phyloP scores from a whole-genome alignment of 495 filamentous ascomycete genomes.

The Barbatosphaeria neglecta region DNA sequence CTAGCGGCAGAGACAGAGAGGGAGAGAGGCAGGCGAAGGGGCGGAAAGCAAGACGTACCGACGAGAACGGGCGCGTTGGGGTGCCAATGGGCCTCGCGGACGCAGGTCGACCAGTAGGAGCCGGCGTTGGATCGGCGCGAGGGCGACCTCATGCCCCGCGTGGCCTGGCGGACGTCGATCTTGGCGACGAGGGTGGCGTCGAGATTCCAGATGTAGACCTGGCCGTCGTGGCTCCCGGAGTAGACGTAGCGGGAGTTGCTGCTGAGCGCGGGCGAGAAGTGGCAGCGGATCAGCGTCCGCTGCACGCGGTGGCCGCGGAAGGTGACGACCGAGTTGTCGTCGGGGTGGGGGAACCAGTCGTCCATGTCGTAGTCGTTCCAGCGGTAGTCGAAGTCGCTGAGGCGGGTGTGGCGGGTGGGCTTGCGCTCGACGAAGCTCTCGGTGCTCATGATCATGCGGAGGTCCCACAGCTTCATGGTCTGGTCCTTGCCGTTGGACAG shows the following conservation, averaged over 20 bases:
- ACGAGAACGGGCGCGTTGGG: constrained; percentile 80
- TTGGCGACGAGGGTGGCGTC: constrained; percentile 77
- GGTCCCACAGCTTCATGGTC: constrained; percentile 94
- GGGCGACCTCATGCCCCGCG: constrained; percentile 16
- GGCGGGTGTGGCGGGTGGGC: constrained; percentile 33
- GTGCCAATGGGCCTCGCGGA: constrained; percentile 93
- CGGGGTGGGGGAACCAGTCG: constrained; percentile 60
- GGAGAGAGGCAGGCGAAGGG: not conserved
- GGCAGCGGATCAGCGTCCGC: constrained; percentile 84
- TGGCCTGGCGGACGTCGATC: constrained; percentile 65
- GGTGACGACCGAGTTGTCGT: constrained; percentile 88
- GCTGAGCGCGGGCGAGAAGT: constrained; percentile 84
- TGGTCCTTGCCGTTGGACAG: constrained; percentile 94
- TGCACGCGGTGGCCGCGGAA: constrained; percentile 83
- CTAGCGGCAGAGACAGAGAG: not conserved
- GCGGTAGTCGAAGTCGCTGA: constrained; percentile 78
- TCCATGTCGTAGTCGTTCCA: constrained; percentile 56
- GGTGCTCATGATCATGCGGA: constrained; percentile 68
- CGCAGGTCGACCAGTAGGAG: constrained; percentile 61
- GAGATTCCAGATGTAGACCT: constrained; percentile 84
- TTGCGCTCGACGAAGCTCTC: constrained; percentile 44
- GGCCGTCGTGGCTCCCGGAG: constrained; percentile 76
- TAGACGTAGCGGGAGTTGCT: constrained; percentile 91
- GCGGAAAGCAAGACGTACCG: constrained; percentile 37
- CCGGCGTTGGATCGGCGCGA: constrained; percentile 7